A percentile compares a stretch with the other conserved stretches of the same genome.
Conservation (phyloP, 305 asterid species). For the Caryopteris hybrid region DNA sequence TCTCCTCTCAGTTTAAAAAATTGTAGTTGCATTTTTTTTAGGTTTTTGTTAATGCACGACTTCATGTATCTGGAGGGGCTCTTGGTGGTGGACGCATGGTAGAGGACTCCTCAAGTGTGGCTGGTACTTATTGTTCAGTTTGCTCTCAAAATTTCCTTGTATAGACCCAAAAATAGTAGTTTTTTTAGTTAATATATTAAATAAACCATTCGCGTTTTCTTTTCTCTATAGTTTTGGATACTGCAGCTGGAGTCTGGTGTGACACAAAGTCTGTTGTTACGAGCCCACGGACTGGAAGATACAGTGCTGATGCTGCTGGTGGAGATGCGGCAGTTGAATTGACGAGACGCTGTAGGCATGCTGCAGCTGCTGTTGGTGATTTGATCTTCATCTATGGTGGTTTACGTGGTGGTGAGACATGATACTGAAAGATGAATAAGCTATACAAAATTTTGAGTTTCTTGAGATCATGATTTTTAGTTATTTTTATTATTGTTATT, state of each 20-base stretch:
- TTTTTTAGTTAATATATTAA: slow-evolving; percentile 3
- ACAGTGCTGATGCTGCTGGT: slow-evolving; percentile 99
- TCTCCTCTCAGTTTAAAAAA: slow-evolving; percentile 14
- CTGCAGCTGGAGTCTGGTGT: slow-evolving; percentile 99
- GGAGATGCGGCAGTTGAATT: slow-evolving; percentile 98
- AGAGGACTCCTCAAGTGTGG: slow-evolving; percentile 98
- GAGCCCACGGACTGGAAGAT: slow-evolving; percentile 91
- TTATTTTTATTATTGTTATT: neutral
- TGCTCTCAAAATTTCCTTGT: slow-evolving; percentile 11
- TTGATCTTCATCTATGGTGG: slow-evolving; percentile 96
- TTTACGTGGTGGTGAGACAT: slow-evolving; percentile 92
- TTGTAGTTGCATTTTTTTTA: slow-evolving; percentile 25
- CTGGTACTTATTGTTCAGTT: slow-evolving; percentile 49
- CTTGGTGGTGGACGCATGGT: slow-evolving; percentile 99
- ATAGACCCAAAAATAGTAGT: neutral
- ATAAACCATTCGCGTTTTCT: neutral
- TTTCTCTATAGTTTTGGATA: slow-evolving; percentile 70
- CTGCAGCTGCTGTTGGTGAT: slow-evolving; percentile 97
- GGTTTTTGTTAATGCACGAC: slow-evolving; percentile 99
- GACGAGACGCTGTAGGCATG: slow-evolving; percentile 96
- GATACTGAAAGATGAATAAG: slow-evolving; percentile 8
- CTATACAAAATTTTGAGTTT: neutral
- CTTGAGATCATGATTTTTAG: neutral
- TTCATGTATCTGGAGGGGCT: slow-evolving; percentile 99
- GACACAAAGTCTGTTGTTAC: slow-evolving; percentile 94